Evolutionary conservation across 768 basidiomycete genomes (phyloP), one percentile per base, ranked within the genome.

Genomic region (Sarcodon aspratus): DNA sequence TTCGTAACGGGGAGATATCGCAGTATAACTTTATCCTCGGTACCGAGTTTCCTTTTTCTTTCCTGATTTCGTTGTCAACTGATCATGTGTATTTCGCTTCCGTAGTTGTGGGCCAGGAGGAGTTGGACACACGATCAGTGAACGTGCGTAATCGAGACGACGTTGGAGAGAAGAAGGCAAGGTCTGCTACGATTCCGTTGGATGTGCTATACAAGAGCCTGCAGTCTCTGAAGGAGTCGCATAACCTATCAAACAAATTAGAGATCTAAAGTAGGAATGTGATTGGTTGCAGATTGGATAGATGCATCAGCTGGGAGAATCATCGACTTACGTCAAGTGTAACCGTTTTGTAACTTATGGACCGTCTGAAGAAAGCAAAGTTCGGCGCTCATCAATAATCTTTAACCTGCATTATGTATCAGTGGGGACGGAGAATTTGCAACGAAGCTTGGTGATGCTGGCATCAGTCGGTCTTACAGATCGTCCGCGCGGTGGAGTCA

Each of bases 21-120:
- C 95, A 97, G 64, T 96, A 95, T 69, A 98, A 98, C 68, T 97
- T 96, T 63, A 91, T 97, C 57, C 75, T 98, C 55, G 92, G 94
- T 96, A 52, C 48, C 21, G 82, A 65, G 46, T 18, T 32, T 27
- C 10, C 5, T 17, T 18, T 42, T 13, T 17, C 15, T 42, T 33
- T 37, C 36, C n/a, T 50, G 12, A 13, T 45, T n/a, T 44, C 31
- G 36, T 7, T 21, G 11, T 7, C 40, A 45, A 34, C 47, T 46
- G 46, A 50, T 47, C 49, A 46, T 45, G 31, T 36, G 18, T 42
- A n/a, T 49, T 27, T 33, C 47, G 55, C 21, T 40, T 34, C 38
- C 49, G 12, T 57, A 96, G 95, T 98, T 51, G 95, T 98, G 48
- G 96, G 96, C 31, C 84, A 94, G 59, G 87, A 92, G 55, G 96